Base-by-base conservation (phyloP, 164 flowering plant species). In the Amborella trichopoda region DNA sequence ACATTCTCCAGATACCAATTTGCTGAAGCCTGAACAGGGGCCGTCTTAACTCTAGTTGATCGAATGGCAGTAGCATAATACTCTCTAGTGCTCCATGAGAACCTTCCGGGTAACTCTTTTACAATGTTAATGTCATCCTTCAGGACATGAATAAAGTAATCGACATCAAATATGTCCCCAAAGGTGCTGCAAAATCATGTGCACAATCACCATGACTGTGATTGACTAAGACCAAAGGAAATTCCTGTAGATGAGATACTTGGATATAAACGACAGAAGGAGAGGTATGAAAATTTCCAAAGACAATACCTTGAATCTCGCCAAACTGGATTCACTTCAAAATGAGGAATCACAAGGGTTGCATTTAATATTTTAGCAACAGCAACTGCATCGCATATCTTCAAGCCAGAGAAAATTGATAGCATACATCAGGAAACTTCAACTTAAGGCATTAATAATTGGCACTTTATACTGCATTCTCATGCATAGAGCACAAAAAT, bases 311-410 rank as follows among this genome's bases (percentile, higher is more conserved):
- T 91, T 17, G 95, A 77, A 71, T 93, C 99, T 70, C 68, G 53
- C 99, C 99, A 93, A 46, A 93, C 95, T 53, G 95, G 91, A 74
- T 93, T 93, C 18, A 88, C 81, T 75, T 93, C 96, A 52, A 93
- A 75, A 58, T 80, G 56, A 22, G 99, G 99, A 37, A 93, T 78
- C 37, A 93, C 87, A 52, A 93, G 94, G 4, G 99, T 93, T 34
- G 99, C 99, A 71, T 88, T 93, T 56, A 93, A 63, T 41, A 93
- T 88, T 62, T 84, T 93, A 28, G 99, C 95, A 57, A 88, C 94
- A 45, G 95, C 99, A 60, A 88, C 96, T 44, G 96, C 99, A 68
- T 93, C 99, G 62, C 96, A 93, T 25, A 93, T 70, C 98, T 90
- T 49, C 23, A 12, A 38, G 37, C 28, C 17, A 27, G 9, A 44